Evolutionary conservation across 2,329 filamentous ascomycete species (phyloP).

Genomic region (Didymella pomorum): DNA sequence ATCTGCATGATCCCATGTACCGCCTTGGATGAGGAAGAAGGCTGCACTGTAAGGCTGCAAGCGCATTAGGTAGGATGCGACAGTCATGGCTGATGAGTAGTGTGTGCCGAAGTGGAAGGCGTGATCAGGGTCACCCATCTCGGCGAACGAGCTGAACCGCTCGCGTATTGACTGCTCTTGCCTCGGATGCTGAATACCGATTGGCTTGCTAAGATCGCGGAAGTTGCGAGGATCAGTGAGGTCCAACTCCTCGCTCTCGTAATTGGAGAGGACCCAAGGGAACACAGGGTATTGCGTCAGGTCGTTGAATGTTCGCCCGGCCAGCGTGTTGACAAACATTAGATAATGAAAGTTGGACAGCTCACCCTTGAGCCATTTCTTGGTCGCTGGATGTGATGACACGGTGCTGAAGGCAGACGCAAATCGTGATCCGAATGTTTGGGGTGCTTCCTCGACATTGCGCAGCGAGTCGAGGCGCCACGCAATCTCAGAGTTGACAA

Average conservation of each 20-base stretch:
- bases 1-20: slow-evolving; percentile 94
- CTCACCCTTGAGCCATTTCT: slow-evolving; percentile 90
- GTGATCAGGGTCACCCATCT: slow-evolving; percentile 80
- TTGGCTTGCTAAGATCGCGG: slow-evolving; percentile 91
- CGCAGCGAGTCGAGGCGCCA: slow-evolving; percentile 91
- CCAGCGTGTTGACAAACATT: slow-evolving; percentile 98
- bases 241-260: slow-evolving; percentile 91
- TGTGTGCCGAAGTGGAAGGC: slow-evolving; percentile 98
- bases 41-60: slow-evolving; percentile 96
- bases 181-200: slow-evolving; percentile 85
- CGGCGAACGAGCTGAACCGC: slow-evolving; percentile 84
- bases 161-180: slow-evolving; percentile 83
- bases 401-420: slow-evolving; percentile 89
- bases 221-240: slow-evolving; percentile 84
- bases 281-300: slow-evolving; percentile 98
- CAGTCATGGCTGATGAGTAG: slow-evolving; percentile 99
- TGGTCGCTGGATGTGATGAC: slow-evolving; percentile 82
- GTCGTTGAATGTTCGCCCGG: slow-evolving; percentile 96
- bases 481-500: slow-evolving; percentile 82
- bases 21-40: slow-evolving; percentile 92
- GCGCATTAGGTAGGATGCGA: slow-evolving; percentile 93
- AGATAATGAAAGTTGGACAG: slow-evolving; percentile 99
- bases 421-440: slow-evolving; percentile 83
- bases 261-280: slow-evolving; percentile 95
- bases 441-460: slow-evolving; percentile 68